Evolutionary conservation across 768 basidiomycete species (phyloP).

Genomic region (Bullera alba): DNA sequence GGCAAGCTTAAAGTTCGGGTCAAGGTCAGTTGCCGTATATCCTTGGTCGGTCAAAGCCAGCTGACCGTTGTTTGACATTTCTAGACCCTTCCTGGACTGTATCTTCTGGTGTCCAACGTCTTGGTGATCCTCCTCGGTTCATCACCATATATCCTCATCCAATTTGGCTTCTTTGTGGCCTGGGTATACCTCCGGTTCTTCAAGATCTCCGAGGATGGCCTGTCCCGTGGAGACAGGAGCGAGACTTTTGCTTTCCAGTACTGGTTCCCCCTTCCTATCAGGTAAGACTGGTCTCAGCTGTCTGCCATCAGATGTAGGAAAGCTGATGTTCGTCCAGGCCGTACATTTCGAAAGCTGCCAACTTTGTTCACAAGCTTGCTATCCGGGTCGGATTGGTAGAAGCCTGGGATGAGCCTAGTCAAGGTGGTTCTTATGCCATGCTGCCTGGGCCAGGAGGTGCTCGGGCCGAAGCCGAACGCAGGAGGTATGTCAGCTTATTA

Average conservation of each 20-base stretch:
- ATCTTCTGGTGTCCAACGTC: slow-evolving; percentile 81
- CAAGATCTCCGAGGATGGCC: slow-evolving; percentile 66
- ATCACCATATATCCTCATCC: slow-evolving; percentile 54
- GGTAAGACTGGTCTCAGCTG: slow-evolving; percentile 56
- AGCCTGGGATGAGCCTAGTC: slow-evolving; percentile 46
- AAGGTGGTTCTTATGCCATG: slow-evolving; percentile 55
- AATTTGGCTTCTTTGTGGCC: slow-evolving; percentile 97
- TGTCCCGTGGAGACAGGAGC: slow-evolving; percentile 79
- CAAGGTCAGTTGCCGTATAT: slow-evolving; percentile 69
- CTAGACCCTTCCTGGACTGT: slow-evolving; percentile 87
- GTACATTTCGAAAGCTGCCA: slow-evolving; percentile 63
- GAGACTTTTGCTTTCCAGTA: slow-evolving; percentile 91
- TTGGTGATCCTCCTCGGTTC: slow-evolving; percentile 36
- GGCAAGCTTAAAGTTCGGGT: slow-evolving; percentile 63
- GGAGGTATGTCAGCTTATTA: slow-evolving; percentile 61
- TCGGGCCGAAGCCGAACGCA: slow-evolving; percentile 89
- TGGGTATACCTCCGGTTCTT: slow-evolving; percentile 97
- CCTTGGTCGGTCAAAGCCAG: slow-evolving; percentile 63
- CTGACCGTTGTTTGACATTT: slow-evolving; percentile 5
- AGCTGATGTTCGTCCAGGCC: slow-evolving; percentile 50
- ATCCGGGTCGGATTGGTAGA: slow-evolving; percentile 69
- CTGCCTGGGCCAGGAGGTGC: slow-evolving; percentile 69
- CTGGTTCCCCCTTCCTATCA: slow-evolving; percentile 94
- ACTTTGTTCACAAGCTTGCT: slow-evolving; percentile 58
- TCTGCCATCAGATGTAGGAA: neutral